Evolutionary conservation across 352 stramenopile species (phyloP).

Genomic region (Phytophthora foliorum): DNA sequence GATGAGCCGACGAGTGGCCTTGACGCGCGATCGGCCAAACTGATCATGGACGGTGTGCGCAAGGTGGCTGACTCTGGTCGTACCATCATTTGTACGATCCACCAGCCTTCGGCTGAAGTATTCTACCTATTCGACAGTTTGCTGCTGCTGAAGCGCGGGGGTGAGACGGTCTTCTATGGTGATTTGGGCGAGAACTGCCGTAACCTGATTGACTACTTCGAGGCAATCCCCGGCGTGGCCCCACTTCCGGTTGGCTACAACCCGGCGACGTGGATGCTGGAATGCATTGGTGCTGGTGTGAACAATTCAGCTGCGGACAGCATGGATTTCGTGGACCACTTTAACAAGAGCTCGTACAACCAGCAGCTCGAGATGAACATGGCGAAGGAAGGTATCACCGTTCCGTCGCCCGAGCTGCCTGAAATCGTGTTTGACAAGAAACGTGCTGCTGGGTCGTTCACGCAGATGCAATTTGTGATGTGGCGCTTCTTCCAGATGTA

Average conservation of each 20-base stretch:
- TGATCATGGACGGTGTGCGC: conserved; percentile 32
- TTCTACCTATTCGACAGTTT: conserved; percentile 86
- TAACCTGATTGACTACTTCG: conserved; percentile 31
- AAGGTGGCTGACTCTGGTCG: conserved; percentile 25
- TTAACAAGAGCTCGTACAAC: conserved; percentile 35
- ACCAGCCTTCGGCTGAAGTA: conserved; percentile 85
- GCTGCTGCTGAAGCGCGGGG: conserved; percentile 66
- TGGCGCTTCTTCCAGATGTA: conserved; percentile 46
- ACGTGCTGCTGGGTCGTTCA: conserved; percentile 26
- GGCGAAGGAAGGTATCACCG: conserved; percentile 35
- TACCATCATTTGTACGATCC: conserved; percentile 87
- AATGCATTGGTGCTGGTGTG: conserved; percentile 54
- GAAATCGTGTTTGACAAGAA: conserved; percentile 42
- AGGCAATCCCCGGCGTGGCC: conserved; percentile 44
- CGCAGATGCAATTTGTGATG: conserved; percentile 42
- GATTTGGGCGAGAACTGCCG: conserved; percentile 39
- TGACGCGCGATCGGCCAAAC: too few species aligned
- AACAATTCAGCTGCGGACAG: conserved; percentile 4
- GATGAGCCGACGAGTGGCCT: too few species aligned
- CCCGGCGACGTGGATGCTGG: conserved; percentile 89
- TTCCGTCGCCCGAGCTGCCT: conserved; percentile 30
- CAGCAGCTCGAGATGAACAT: conserved; percentile 21
- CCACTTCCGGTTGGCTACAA: conserved; percentile 37
- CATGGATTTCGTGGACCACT: conserved; percentile 33
- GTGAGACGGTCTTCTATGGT: conserved; percentile 48